Evolutionary conservation across 208 protist genomes (phyloP).

Genomic region (Wallacemonas collosoma): DNA sequence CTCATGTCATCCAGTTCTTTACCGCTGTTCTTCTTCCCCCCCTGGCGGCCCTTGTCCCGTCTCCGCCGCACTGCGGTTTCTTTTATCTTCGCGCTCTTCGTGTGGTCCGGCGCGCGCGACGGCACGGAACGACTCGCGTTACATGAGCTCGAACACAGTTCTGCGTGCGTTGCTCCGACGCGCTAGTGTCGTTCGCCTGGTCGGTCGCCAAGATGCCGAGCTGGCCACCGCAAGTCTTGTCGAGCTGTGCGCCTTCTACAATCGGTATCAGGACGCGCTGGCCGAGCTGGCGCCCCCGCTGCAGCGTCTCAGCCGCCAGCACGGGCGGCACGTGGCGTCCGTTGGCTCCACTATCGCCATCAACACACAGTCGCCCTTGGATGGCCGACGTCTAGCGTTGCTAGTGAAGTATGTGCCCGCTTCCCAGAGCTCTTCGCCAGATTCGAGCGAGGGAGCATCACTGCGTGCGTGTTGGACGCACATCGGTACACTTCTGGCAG

Average conservation of each 20-base stretch:
- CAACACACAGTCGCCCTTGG: neutral
- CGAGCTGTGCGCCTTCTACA: slow-evolving; percentile 39
- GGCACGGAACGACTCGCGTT: no score
- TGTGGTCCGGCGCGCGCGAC: no score
- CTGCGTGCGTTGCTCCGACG: slow-evolving; percentile 7
- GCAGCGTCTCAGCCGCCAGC: slow-evolving; percentile 8
- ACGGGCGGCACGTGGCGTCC: neutral
- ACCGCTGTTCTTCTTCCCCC: no score
- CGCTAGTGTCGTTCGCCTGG: slow-evolving; percentile 22
- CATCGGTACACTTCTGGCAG: neutral
- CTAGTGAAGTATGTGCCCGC: neutral
- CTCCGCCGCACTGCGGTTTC: no score
- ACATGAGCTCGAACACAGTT: neutral
- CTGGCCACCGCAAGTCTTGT: slow-evolving; percentile 38
- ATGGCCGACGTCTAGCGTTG: slow-evolving; percentile 10
- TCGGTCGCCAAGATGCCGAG: slow-evolving; percentile 39
- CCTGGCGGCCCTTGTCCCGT: no score
- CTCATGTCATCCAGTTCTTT: no score
- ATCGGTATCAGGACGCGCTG: slow-evolving; percentile 20
- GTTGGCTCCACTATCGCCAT: neutral
- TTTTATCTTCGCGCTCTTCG: no score
- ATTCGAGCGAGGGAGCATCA: no score
- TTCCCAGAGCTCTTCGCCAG: neutral
- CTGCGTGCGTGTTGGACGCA: slow-evolving; percentile 2
- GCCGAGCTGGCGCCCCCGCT: slow-evolving; percentile 1